phyloP scores from a whole-genome alignment of 805 yeast species.

The Suhomyces faveliae region DNA sequence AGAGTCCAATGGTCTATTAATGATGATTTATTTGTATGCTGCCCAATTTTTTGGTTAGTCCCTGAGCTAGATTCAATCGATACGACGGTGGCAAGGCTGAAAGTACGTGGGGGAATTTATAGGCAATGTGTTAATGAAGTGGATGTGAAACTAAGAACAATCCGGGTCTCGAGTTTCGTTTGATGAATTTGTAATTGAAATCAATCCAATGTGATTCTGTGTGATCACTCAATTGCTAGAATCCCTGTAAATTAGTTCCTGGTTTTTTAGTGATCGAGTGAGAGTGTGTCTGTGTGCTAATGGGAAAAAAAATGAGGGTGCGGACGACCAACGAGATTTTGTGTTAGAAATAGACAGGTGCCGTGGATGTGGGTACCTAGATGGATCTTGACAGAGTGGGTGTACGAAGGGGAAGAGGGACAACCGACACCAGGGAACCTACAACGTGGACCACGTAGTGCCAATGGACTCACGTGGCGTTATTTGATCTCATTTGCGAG shows the following conservation, averaged over 20 bases:
- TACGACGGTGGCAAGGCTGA: background rate
- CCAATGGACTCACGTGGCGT: background rate
- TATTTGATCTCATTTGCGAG: background rate
- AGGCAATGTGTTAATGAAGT: background rate
- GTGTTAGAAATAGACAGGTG: background rate
- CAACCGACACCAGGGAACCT: background rate
- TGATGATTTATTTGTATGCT: background rate
- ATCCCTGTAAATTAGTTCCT: background rate
- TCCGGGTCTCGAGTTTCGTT: background rate
- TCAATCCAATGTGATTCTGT: background rate
- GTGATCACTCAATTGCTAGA: background rate
- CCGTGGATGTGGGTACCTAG: background rate
- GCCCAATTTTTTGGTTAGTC: background rate
- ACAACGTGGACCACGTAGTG: background rate
- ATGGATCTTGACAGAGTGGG: background rate
- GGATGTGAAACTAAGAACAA: background rate
- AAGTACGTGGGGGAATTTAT: background rate
- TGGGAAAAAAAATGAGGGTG: constrained; percentile 1
- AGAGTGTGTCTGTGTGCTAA: constrained; percentile 1
- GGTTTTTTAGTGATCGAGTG: constrained; percentile 1
- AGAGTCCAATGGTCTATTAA: background rate
- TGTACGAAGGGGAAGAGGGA: background rate
- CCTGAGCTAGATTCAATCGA: background rate
- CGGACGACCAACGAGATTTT: background rate
- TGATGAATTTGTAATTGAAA: background rate